phyloP scores from a whole-genome alignment of 805 yeast species.

The Osmozyma mogii region DNA sequence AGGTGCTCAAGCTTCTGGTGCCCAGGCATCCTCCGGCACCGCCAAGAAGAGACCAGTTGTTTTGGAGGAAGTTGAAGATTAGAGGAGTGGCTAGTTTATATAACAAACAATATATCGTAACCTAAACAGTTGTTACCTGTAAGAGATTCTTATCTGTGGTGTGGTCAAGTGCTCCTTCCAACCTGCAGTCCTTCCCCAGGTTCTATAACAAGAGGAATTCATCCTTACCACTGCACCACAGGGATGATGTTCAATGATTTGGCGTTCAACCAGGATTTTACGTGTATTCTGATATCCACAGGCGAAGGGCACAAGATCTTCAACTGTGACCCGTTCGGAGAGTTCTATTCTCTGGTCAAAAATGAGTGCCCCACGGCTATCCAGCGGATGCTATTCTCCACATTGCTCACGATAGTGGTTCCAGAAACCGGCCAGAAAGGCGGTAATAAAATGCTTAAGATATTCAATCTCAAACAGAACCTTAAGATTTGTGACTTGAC shows the following conservation, averaged over 20 bases:
- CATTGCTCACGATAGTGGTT: slow-evolving; percentile 33
- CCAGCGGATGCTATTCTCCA: slow-evolving; percentile 33
- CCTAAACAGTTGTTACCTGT: too few species aligned
- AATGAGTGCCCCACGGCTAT: slow-evolving; percentile 20
- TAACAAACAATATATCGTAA: slow-evolving; percentile 1
- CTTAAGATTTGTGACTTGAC: slow-evolving; percentile 75
- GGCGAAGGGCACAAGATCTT: slow-evolving; percentile 26
- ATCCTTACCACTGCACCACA: too few species aligned
- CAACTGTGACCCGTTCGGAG: slow-evolving; percentile 41
- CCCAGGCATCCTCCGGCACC: slow-evolving; percentile 8
- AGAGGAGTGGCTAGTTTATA: slow-evolving; percentile 1
- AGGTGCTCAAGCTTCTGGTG: slow-evolving; percentile 11
- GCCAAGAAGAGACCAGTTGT: slow-evolving; percentile 26
- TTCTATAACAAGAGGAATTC: too few species aligned
- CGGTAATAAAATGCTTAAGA: slow-evolving; percentile 27
- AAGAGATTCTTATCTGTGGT: too few species aligned
- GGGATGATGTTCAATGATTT: slow-evolving; percentile 28
- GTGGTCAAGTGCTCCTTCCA: too few species aligned
- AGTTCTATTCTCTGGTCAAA: slow-evolving; percentile 23
- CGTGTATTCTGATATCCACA: slow-evolving; percentile 31
- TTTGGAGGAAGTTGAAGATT: slow-evolving; percentile 35
- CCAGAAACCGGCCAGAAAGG: slow-evolving; percentile 17
- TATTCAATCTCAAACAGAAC: slow-evolving; percentile 34
- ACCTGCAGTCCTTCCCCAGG: too few species aligned
- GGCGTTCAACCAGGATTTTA: slow-evolving; percentile 35